Base-by-base conservation (phyloP, 768 basidiomycete species). In the Agrocybe chaxingu region DNA sequence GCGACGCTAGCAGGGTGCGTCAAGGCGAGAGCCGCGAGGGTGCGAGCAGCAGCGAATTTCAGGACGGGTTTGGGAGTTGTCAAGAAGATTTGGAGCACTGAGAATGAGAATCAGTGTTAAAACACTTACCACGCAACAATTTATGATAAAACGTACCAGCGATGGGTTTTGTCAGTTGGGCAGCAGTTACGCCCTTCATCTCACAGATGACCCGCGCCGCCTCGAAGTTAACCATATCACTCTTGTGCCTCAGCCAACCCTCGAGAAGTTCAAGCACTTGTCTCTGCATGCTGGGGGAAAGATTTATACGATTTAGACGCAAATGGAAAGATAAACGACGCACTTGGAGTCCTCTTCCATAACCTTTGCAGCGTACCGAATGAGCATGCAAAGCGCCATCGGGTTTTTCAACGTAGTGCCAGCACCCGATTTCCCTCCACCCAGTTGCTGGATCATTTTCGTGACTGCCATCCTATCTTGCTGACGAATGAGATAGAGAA, bases 181-280 rank as follows among this genome's bases (percentile, higher is more conserved):
- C 68, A 7, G 84, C 66, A 24, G 84, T 77, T 29, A 93, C 87
- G 53, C 85, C 83, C 69, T 86, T 89, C 89, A 96, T 91, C 66
- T 98, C 96, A 66, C 95, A 98, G 55, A 99, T 96, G 6, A 86
- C 95, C 39, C 97, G 88, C 3, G 97, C 96, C 16, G 97, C 97
- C 68, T 99, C 97, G 54, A 94, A 90, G 71, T 98, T 98, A 63
- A 99, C 97, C 96, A 98, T 99, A 66, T 99, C 97, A 59, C 93
- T 97, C 77, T 99, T 99, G 72, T 99, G 97, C 51, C 94, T 84
- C 52, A 98, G 74, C 85, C 94, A 95, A 32, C 89, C 87, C 64
- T 98, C 97, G 34, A 98, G 76, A 38, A 97, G 79, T 56, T 98
- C 97, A 46, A 92, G 75, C 80, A 98, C 96, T 61, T 91, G 93